Evolutionary conservation across 2,329 filamentous ascomycete genomes (phyloP).

Genomic region (Neonectria sp.): DNA sequence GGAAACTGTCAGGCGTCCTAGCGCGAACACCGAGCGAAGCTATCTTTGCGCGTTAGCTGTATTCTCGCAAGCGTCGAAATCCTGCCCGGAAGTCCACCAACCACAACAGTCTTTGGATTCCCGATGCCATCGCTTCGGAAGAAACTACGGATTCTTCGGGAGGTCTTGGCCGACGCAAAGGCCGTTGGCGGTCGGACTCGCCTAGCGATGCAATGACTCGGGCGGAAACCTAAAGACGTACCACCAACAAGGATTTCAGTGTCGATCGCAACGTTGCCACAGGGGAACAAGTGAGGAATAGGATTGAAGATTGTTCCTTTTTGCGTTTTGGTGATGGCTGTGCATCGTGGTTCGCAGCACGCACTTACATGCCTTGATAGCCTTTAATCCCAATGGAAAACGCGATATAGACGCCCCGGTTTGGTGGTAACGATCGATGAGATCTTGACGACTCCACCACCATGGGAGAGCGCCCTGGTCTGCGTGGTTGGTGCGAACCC

Average conservation of each 20-base stretch:
- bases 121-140: neutral
- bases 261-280: neutral
- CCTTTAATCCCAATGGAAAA: neutral
- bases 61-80: conserved; percentile 2
- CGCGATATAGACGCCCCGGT: neutral
- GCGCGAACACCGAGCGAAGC: conserved; percentile 5
- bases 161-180: neutral
- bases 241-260: neutral
- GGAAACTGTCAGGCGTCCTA: conserved; percentile 16
- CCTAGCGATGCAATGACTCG: conserved; percentile 15
- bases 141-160: neutral
- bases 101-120: neutral
- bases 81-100: neutral
- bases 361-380: neutral
- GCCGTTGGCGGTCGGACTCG: neutral
- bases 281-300: neutral
- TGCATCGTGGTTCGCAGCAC: neutral
- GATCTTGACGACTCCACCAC: conserved; percentile 5
- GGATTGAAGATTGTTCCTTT: neutral
- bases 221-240: neutral
- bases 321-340: neutral
- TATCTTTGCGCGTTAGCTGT: neutral
- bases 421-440: neutral
- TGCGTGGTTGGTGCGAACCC: neutral
- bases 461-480: neutral